A percentile compares a stretch with the other conserved stretches of the same genome.
Conservation (phyloP, 1,284 basidiomycete species). For the Tilletia horrida region DNA sequence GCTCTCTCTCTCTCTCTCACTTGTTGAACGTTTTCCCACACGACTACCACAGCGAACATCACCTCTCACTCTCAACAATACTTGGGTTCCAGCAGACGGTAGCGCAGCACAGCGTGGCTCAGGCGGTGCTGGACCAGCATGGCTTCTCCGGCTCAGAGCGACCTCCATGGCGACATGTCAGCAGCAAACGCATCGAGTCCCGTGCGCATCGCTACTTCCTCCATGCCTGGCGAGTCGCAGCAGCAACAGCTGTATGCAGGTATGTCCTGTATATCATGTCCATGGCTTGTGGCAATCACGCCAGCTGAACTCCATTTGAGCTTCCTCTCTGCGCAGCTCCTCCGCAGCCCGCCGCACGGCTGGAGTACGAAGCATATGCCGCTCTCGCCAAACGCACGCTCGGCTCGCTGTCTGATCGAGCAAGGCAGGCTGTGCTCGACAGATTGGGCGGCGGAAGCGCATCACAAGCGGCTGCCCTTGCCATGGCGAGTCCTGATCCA, state of each 20-base stretch:
- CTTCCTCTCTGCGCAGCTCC: not conserved
- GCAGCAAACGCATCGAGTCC: not conserved
- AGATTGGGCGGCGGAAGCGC: not conserved
- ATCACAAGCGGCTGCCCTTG: not conserved
- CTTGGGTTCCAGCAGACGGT: no score
- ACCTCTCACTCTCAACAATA: no score
- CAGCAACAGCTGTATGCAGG: slow-evolving; percentile 10
- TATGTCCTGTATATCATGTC: no score
- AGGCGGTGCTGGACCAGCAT: not conserved
- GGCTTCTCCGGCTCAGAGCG: not conserved
- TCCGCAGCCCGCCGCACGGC: not conserved
- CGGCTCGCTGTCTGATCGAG: slow-evolving; percentile 11
- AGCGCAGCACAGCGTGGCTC: no score
- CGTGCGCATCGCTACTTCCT: not conserved
- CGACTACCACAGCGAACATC: no score
- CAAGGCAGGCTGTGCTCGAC: slow-evolving; percentile 1
- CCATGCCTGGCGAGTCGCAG: not conserved
- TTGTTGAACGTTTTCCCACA: no score
- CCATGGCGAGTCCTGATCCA: slow-evolving; percentile 63
- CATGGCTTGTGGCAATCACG: not conserved
- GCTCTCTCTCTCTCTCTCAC: no score
- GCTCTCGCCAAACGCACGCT: slow-evolving; percentile 3
- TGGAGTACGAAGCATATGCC: slow-evolving; percentile 15
- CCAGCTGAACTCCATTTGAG: not conserved
- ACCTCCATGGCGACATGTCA: not conserved